Percentiles rank a stretch among this genome's conserved stretches.
These are phyloP conservation scores for Chlamydomonas schloesseri DNA, from an alignment of 139 green algal species.

Conservation along the genomic window DNA sequence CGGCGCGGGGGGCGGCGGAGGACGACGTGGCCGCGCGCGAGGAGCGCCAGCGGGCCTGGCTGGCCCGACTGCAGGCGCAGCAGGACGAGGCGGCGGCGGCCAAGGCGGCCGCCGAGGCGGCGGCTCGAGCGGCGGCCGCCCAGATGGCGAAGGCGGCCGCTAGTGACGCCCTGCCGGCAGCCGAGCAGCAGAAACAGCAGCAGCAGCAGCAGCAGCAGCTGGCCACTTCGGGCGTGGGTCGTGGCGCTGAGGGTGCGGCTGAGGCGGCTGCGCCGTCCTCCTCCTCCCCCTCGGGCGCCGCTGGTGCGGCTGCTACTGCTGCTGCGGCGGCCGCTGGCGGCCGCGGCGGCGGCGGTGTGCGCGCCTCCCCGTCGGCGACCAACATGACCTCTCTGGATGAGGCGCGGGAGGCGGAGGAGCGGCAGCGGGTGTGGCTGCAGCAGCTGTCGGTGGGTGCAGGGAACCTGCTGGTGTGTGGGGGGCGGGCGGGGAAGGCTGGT, in stretches of 20 bases:
- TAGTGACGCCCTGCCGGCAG: too few species aligned
- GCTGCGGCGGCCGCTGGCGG: background rate
- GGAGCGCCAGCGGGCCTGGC: background rate
- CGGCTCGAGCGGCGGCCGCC: background rate
- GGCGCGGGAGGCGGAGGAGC: slow-evolving; percentile 35
- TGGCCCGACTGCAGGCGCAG: slow-evolving; percentile 18
- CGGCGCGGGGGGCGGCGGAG: background rate
- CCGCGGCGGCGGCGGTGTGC: background rate
- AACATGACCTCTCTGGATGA: slow-evolving; percentile 8
- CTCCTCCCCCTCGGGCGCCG: background rate
- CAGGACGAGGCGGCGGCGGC: slow-evolving; percentile 11
- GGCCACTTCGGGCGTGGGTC: too few species aligned
- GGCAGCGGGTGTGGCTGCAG: slow-evolving; percentile 35
- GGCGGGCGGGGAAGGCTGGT: too few species aligned
- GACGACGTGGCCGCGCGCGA: too few species aligned
- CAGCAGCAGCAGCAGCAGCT: background rate
- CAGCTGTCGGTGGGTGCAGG: slow-evolving; percentile 24
- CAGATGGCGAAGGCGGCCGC: background rate
- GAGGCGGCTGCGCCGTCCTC: too few species aligned
- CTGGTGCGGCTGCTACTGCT: too few species aligned
- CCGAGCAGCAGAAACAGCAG: too few species aligned
- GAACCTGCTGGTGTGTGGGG: too few species aligned
- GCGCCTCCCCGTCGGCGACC: background rate
- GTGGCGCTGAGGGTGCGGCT: too few species aligned
- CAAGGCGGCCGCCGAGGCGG: background rate